These are phyloP conservation scores for Apiospora rasikravindrae DNA, from an alignment of 2,329 filamentous ascomycete genomes.

Conservation along the genomic window DNA sequence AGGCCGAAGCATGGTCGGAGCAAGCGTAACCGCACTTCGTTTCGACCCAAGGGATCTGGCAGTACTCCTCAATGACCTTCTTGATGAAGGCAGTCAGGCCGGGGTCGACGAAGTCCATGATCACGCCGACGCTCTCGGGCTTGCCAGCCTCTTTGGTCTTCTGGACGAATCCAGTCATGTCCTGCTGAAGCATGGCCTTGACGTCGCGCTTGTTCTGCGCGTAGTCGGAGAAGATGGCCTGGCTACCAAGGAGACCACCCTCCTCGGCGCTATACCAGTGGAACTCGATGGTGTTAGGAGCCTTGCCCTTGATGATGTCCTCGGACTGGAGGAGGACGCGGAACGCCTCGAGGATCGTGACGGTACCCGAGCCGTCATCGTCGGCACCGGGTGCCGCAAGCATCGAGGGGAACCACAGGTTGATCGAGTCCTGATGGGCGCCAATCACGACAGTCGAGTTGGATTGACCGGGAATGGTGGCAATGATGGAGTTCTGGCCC, in stretches of 20 bases:
- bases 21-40: constrained; percentile 90
- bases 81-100: constrained; percentile 90
- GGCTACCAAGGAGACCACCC: constrained; percentile 70
- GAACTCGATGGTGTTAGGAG: constrained; percentile 89
- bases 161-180: constrained; percentile 93
- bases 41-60: constrained; percentile 82
- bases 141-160: constrained; percentile 82
- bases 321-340: constrained; percentile 78
- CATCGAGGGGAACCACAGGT: constrained; percentile 84
- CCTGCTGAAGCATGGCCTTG: constrained; percentile 97
- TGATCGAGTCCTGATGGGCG: constrained; percentile 94
- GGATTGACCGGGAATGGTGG: constrained; percentile 84
- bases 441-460: constrained; percentile 88
- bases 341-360: constrained; percentile 93
- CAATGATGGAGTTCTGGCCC: constrained; percentile 91
- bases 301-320: constrained; percentile 72
- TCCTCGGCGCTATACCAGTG: constrained; percentile 88
- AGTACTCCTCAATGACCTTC: constrained; percentile 84
- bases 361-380: constrained; percentile 90
- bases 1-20: constrained; percentile 75
- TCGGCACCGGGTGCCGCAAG: constrained; percentile 91
- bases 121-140: constrained; percentile 86
- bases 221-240: constrained; percentile 87
- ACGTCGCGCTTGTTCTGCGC: constrained; percentile 74
- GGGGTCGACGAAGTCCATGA: constrained; percentile 87